Conservation (phyloP, 169 alveolate species). For the Eimeria acervulina region DNA sequence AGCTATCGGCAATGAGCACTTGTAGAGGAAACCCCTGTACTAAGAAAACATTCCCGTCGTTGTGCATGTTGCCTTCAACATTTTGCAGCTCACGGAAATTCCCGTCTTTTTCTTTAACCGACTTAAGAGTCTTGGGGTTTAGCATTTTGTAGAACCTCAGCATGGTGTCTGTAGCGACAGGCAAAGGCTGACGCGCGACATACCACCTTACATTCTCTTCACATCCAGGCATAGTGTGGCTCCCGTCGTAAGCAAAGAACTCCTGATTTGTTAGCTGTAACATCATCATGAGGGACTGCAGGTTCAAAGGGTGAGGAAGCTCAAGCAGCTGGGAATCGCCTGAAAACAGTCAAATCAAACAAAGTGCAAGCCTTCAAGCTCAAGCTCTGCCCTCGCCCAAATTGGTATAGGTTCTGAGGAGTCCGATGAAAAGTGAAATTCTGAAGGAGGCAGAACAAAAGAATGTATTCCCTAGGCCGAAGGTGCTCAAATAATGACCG, state of each 20-base stretch:
- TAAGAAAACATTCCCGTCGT: constrained; percentile 89
- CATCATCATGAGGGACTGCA: constrained; percentile 91
- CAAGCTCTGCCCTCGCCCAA: not conserved
- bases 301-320: constrained; percentile 88
- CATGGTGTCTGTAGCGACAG: constrained; percentile 92
- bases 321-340: constrained; percentile 86
- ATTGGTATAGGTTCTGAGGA: not conserved
- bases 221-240: constrained; percentile 90
- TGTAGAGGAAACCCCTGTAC: constrained; percentile 92
- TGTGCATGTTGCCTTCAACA: constrained; percentile 87
- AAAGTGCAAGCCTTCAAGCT: not conserved
- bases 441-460: not conserved
- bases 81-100: constrained; percentile 90
- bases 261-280: constrained; percentile 89
- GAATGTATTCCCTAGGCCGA: not conserved
- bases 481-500: no score
- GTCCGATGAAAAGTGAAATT: not conserved
- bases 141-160: constrained; percentile 90
- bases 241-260: constrained; percentile 92
- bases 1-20: constrained; percentile 87
- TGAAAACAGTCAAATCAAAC: not conserved
- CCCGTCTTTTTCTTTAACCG: constrained; percentile 82
- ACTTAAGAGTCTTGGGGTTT: constrained; percentile 84
- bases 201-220: constrained; percentile 92
- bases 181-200: constrained; percentile 92